Conservation (phyloP, 164 flowering plant genomes). For the Dillenia turbinata region DNA sequence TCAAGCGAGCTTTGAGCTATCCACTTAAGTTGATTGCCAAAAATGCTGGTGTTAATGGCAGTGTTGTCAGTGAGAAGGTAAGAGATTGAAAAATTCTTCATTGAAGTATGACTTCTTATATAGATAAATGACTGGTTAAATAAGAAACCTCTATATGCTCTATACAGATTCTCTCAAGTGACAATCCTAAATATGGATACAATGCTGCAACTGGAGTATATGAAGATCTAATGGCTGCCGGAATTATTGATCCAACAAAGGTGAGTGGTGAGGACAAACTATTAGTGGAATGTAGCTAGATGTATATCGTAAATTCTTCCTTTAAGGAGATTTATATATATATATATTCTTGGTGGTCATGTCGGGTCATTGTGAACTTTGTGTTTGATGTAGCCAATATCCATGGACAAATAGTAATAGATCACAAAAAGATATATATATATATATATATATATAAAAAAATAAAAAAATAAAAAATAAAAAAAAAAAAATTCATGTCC, state of each 20-base stretch:
- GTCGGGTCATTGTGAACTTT: no score
- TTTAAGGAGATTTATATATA: no score
- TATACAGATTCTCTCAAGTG: conserved; percentile 72
- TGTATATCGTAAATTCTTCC: no score
- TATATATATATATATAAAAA: no score
- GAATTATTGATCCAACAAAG: conserved; percentile 97
- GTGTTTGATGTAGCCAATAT: no score
- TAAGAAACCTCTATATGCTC: neutral
- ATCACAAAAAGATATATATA: no score
- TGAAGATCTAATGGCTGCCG: conserved; percentile 93
- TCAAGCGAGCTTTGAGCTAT: conserved; percentile 85
- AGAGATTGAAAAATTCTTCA: no score
- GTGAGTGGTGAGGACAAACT: conserved; percentile 23
- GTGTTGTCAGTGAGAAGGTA: conserved; percentile 98
- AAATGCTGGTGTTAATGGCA: conserved; percentile 98
- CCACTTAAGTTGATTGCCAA: conserved; percentile 94
- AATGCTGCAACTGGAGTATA: conserved; percentile 95
- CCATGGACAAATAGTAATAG: no score
- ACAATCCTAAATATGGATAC: conserved; percentile 67
- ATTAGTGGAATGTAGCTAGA: neutral
- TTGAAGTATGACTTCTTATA: neutral
- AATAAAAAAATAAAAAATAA: no score
- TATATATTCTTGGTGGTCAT: no score
- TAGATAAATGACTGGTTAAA: neutral
- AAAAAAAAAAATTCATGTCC: no score